Base-by-base conservation (phyloP, 2,329 filamentous ascomycete genomes). In the Leptographium lundbergii region DNA sequence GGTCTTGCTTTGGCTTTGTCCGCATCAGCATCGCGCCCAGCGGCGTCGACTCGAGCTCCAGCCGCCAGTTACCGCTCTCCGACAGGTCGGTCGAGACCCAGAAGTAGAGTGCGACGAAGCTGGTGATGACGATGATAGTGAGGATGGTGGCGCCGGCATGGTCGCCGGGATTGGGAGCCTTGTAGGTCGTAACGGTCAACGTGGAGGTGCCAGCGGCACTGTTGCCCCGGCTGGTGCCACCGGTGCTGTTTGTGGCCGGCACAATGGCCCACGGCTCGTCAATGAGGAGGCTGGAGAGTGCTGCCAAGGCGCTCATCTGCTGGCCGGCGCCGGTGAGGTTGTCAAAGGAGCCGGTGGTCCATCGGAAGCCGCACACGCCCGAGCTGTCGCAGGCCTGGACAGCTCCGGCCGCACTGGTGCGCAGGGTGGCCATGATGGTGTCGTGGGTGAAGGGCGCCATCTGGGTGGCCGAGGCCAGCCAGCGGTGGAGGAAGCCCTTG, bases 401-500 rank as follows among this genome's bases (percentile, higher is more conserved):
- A 1, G 84, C 86, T 0, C 79, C 84, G 57, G 74, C 61, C 5
- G 85, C 74, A 1, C 84, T 86, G 0, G 71, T 77, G 56, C 73
- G 71, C 6, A 90, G 74, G 27, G 80, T 75, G 1, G 81, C 76
- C 59, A 80, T 71, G 64, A 90, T 82, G 22, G 67, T 71, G 1
- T 77, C 71, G 50, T 71, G 71, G 1, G 79, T 82, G 54, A 77
- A 77, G 0, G 86, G 86, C 0, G 82, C 85, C n/a, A 89, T 58
- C 65, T 85, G 77, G 2, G 81, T 78, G 1, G 80, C 76, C 25
- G 79, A 75, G 4, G 81, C 76, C 64, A 89, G 74, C 82, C 85
- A 88, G 48, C 84, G 79, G 64, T 83, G 77, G 22, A 88, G 74
- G 60, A 85, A 84, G 47, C 85, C 86, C 71, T 89, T 89, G 79